Base-by-base conservation (phyloP, 345 rosid genomes). In the Boechera divaricarpa region DNA sequence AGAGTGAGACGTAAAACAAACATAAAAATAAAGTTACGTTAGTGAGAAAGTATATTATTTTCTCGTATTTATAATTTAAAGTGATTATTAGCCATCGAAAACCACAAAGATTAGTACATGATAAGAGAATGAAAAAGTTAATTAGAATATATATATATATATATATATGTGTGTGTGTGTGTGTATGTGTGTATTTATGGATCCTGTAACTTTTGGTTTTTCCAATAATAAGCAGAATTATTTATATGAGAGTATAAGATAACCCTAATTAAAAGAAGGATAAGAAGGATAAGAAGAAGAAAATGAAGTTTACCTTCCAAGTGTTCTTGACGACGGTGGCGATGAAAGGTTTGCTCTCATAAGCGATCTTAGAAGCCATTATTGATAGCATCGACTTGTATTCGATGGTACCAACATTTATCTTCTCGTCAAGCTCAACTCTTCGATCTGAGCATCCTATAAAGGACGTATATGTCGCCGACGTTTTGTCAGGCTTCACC, bases 361-460 rank as follows among this genome's bases (percentile, higher is more conserved):
- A 89, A 6, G 88, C 48, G 7, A 87, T 8, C 69, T 89, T 89
- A 54, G 90, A 59, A 58, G 90, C 89, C 89, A 86, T 89, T 4
- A 83, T 70, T 10, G 89, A 81, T 26, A 89, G 63, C 41, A 77
- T 72, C 6, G 88, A 69, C 53, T 80, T 80, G 74, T 89, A 86
- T 44, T 64, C 81, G 9, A 47, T 51, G 54, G 69, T 70, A 5
- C 61, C 83, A n/a, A 61, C 84, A 42, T 5, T 52, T 11, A 86
- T 74, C 31, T 62, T 76, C 32, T 52, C 38, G 77, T 81, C 87
- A 31, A 88, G 82, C 8, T 82, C 88, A 36, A 82, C 69, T 69
- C 90, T 77, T 21, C 42, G 62, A 70, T 88, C 87, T 10, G 77
- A 0, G 48, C 54, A 41, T 65, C 84, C 90, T 26, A 87, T 0